Conservation (phyloP, 208 protist species). For the Trypanosoma lewisi region DNA sequence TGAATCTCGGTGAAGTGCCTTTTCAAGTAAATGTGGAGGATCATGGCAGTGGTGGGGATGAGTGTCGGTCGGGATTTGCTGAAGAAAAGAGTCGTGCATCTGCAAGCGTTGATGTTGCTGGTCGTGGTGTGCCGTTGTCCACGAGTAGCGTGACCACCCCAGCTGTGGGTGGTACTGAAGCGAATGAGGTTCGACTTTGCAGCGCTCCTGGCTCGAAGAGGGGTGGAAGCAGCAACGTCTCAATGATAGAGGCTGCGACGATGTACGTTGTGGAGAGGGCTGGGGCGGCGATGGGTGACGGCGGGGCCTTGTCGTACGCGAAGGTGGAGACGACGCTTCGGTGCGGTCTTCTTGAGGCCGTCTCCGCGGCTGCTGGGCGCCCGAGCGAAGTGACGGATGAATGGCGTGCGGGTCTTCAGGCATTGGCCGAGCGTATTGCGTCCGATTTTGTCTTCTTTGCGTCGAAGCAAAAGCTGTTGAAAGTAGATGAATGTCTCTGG, state of each 20-base stretch:
- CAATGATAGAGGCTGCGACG: conserved; percentile 14
- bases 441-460: conserved; percentile 28
- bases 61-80: too few species aligned
- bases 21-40: too few species aligned
- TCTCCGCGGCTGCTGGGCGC: not conserved
- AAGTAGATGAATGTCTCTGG: conserved; percentile 22
- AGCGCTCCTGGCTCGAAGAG: not conserved
- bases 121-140: not conserved
- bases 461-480: conserved; percentile 18
- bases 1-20: too few species aligned
- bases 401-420: conserved; percentile 41
- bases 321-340: conserved; percentile 10
- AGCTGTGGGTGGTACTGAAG: not conserved
- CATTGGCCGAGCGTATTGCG: conserved; percentile 51
- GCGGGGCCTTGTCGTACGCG: conserved; percentile 8
- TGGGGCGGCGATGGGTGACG: conserved; percentile 6
- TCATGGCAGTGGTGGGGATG: too few species aligned
- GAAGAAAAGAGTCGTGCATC: too few species aligned
- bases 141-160: not conserved
- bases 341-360: conserved; percentile 5
- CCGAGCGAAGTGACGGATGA: conserved; percentile 31
- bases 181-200: not conserved
- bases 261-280: conserved; percentile 18
- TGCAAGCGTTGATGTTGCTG: not conserved
- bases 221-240: not conserved